Evolutionary conservation across 495 filamentous ascomycete species (phyloP), one percentile per base, ranked within the genome.

Genomic region (Xylaria grammica): DNA sequence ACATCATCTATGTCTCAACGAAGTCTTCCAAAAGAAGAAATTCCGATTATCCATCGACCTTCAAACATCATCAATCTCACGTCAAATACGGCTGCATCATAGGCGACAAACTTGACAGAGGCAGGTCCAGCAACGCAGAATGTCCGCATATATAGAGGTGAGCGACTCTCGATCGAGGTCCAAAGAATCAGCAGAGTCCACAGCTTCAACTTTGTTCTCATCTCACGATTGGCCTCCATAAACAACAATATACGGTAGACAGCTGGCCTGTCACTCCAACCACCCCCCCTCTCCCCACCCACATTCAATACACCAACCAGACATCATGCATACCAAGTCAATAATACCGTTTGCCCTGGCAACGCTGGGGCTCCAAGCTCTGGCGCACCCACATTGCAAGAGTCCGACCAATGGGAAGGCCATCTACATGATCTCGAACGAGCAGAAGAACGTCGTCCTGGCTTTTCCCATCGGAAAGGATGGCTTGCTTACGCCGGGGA

Each of bases 371-470:
- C 19, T 56, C 7, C 51, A 64, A 36, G 27, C n/a, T 11, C 10
- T 22, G 19, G 62, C 62, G 10, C 57, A 27, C 9, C 57, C 63
- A 20, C 44, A 19, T 7, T 58, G 54, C 5, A 30, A 3, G 24
- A 17, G 38, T n/a, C 54, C 38, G 26, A 24, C 54, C 17, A 58
- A 58, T 22, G 79, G 77, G 22, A 80, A 78, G 68, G 83, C 81
- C 6, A 62, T 86, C 40, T 86, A 87, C 68, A 70, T 86, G 60
- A 66, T 84, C 30, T 83, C 79, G 30, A 87, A 87, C 67, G 72
- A 78, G 19, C 51, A 74, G 1, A 53, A 65, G 0, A 87, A 87
- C 62, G 68, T 78, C 0, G 70, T 87, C 24, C 72, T 84, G 4
- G 77, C 82, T 3, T 48, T 86, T 6, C 76, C 78, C 6, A 76